Percentiles rank a stretch among this genome's conserved stretches.
Conservation (phyloP, 495 filamentous ascomycete species). For the Parathielavia hyrcaniae region DNA sequence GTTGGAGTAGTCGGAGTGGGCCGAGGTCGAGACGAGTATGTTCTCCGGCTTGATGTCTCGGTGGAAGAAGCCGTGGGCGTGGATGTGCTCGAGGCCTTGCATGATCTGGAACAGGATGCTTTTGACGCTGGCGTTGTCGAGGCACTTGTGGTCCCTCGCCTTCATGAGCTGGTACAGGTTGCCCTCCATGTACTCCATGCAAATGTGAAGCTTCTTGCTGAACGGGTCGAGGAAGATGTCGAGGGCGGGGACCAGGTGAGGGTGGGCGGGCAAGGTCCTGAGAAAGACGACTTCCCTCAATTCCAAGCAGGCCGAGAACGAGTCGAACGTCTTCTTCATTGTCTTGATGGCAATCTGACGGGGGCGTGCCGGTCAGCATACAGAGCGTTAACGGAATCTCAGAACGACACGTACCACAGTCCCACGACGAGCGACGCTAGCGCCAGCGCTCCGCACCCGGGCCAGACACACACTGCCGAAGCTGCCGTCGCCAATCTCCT, state of each 20-base stretch:
- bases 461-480: conserved; percentile 95
- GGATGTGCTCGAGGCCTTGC: conserved; percentile 92
- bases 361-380: conserved; percentile 13
- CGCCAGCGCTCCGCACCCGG: conserved; percentile 80
- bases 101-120: conserved; percentile 97
- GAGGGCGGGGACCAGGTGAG: conserved; percentile 89
- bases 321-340: conserved; percentile 99
- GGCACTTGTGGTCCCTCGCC: conserved; percentile 83
- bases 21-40: conserved; percentile 91
- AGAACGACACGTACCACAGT: conserved; percentile 66
- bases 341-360: conserved; percentile 94
- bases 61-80: conserved; percentile 96
- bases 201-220: conserved; percentile 92
- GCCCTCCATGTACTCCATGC: conserved; percentile 99
- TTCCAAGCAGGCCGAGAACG: conserved; percentile 80
- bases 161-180: conserved; percentile 99
- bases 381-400: neutral
- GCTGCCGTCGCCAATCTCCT: conserved; percentile 97
- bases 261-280: conserved; percentile 74
- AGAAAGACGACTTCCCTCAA: conserved; percentile 96
- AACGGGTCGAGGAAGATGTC: conserved; percentile 98
- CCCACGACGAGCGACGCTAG: conserved; percentile 79
- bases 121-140: conserved; percentile 90
- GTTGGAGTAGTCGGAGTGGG: conserved; percentile 66
- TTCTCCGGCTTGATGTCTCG: conserved; percentile 99